Percentiles rank a stretch among this genome's conserved stretches.
These are phyloP conservation scores for Asclepias syriaca DNA, from an alignment of 257 asterid genomes.

Conservation along the genomic window DNA sequence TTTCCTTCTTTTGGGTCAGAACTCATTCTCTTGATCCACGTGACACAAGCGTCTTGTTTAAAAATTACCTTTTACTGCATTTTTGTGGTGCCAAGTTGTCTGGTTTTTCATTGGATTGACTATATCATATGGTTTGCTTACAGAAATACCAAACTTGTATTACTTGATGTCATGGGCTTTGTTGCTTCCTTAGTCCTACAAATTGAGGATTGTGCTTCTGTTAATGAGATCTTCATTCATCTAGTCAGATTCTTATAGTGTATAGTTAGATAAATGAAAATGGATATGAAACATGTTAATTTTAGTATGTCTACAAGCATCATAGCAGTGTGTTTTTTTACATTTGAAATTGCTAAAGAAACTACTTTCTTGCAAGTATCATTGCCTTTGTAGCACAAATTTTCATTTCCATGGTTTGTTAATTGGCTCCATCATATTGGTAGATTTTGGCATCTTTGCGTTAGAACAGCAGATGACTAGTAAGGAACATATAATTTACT, in stretches of 20 bases:
- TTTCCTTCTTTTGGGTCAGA: not conserved
- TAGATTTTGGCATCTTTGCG: not conserved
- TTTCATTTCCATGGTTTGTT: not conserved
- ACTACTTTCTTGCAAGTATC: not conserved
- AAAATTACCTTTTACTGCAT: not conserved
- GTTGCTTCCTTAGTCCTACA: not conserved
- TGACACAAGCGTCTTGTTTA: not conserved
- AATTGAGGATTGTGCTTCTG: not conserved
- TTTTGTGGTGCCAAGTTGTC: not conserved
- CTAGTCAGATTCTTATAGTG: not conserved
- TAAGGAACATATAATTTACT: not conserved
- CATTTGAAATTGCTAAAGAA: not conserved
- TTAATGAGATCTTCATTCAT: not conserved
- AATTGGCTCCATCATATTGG: not conserved
- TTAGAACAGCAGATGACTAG: not conserved
- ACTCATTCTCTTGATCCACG: not conserved
- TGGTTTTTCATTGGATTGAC: not conserved
- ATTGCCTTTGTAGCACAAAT: not conserved
- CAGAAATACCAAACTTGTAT: not conserved
- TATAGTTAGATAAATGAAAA: not conserved
- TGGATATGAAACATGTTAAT: not conserved
- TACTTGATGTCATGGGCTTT: not conserved
- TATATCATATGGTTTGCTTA: not conserved
- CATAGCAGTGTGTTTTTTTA: not conserved
- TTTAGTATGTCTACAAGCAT: not conserved